phyloP scores from a whole-genome alignment of 108 stramenopile species.

The Schizochytrium sp. region DNA sequence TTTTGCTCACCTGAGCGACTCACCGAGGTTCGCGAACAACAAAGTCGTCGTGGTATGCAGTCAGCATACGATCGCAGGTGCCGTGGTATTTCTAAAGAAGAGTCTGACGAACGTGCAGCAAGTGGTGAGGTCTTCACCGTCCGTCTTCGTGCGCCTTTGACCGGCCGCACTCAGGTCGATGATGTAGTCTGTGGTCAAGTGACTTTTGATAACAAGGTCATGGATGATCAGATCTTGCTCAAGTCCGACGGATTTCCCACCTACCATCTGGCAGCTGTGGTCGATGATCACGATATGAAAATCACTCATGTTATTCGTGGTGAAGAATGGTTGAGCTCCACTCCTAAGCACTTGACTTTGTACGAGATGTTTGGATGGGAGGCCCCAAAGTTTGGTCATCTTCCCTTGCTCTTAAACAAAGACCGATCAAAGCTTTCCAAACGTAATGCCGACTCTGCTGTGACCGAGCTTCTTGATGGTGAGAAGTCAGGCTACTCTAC shows the following conservation, averaged over 20 bases:
- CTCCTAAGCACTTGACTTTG: slow-evolving; percentile 59
- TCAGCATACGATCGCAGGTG: slow-evolving; percentile 61
- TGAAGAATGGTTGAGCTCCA: slow-evolving; percentile 62
- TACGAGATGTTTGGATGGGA: slow-evolving; percentile 29
- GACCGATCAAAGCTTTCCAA: slow-evolving; percentile 63
- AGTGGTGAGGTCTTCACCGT: slow-evolving; percentile 35
- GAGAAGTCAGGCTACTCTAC: not conserved
- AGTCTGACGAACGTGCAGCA: slow-evolving; percentile 14
- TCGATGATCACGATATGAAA: slow-evolving; percentile 50
- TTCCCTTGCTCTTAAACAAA: slow-evolving; percentile 53
- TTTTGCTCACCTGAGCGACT: slow-evolving; percentile 65
- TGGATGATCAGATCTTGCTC: slow-evolving; percentile 63
- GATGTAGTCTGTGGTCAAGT: slow-evolving; percentile 53
- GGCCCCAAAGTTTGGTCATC: slow-evolving; percentile 30
- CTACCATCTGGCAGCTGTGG: slow-evolving; percentile 63
- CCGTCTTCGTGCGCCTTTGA: slow-evolving; percentile 53
- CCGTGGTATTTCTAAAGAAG: not conserved
- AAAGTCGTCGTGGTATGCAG: not conserved
- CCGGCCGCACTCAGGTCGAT: not conserved
- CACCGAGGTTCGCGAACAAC: slow-evolving; percentile 4
- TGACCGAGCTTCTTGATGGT: not conserved
- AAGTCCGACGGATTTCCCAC: slow-evolving; percentile 65
- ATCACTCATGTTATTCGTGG: slow-evolving; percentile 64
- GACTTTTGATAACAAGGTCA: slow-evolving; percentile 31
- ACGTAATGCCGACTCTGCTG: slow-evolving; percentile 50